phyloP scores from a whole-genome alignment of 257 asterid species.

The Anisodus tanguticus region DNA sequence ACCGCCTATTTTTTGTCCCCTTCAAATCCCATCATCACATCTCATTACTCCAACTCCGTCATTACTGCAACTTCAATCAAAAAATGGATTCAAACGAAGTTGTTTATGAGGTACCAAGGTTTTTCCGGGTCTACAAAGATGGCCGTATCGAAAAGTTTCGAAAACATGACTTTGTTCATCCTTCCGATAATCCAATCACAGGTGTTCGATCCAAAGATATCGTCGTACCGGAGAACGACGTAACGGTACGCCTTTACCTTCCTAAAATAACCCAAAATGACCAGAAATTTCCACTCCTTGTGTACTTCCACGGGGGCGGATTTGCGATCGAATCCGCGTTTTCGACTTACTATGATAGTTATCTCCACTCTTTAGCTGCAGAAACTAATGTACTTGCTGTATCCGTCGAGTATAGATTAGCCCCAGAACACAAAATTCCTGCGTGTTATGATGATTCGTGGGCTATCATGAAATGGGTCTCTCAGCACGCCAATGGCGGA shows the following conservation, averaged over 20 bases:
- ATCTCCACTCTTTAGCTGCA: conserved; percentile 50
- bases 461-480: conserved; percentile 62
- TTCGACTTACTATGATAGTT: conserved; percentile 54
- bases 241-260: conserved; percentile 62
- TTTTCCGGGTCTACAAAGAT: conserved; percentile 31
- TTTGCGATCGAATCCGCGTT: conserved; percentile 63
- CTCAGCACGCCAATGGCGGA: conserved; percentile 38
- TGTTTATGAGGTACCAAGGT: background rate
- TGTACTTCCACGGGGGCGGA: conserved; percentile 88
- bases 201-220: conserved; percentile 62
- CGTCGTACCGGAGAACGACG: conserved; percentile 50
- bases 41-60: background rate
- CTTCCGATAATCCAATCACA: conserved; percentile 53
- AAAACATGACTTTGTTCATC: conserved; percentile 41
- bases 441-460: conserved; percentile 73
- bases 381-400: conserved; percentile 56
- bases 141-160: conserved; percentile 53
- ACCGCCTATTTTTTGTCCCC: background rate
- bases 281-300: conserved; percentile 58
- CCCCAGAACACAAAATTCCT: conserved; percentile 73
- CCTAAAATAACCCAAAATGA: conserved; percentile 42
- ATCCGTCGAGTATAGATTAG: conserved; percentile 68
- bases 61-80: background rate
- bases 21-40: background rate
- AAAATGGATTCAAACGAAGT: background rate